Base-by-base conservation (phyloP, 352 stramenopile species). In the Pythium dissotocum region DNA sequence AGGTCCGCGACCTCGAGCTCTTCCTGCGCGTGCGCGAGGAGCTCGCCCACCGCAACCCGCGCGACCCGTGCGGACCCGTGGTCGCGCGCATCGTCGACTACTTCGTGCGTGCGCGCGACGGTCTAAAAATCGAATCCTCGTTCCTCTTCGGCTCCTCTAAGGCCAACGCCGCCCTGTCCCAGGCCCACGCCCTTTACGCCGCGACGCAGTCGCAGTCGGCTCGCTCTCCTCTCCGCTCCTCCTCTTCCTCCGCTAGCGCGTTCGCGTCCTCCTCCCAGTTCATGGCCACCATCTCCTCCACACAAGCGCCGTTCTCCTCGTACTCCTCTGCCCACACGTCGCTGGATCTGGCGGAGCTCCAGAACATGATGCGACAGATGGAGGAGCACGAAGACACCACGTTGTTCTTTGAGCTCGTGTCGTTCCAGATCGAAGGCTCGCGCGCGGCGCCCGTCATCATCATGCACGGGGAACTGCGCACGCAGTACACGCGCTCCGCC, bases 401-500 rank as follows among this genome's bases (percentile, higher is more conserved):
- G 40, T 24, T 70, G 42, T 69, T 62, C 58, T 73, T 70, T 54
- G 61, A 73, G 51, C 63, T 73, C 28, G 38, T 54, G 14, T 73
- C 67, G 16, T 63, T 65, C 46, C 24, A 38, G 16, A 33, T 73
- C 26, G 32, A 67, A 63, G 58, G 61, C 36, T 13, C 54, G 12
- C n/a, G 21, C 6, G 21, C 61, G 13, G 21, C 61, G 52, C 67
- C 67, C 4, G 60, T 73, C 12, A 42, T 73, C 24, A 38, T 70
- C 26, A 58, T 70, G 42, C 48, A 56, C 30, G 82, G 79, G 7
- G 70, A 65, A 12, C 44, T 87, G 59, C 69, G 83, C 40, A 57
- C 86, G 59, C 76, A 73, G 2, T 87, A 88, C 62, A 78, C 75
- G 3, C 75, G 74, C n/a, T 60, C 63, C 10, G 83, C 78, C 6